phyloP scores from a whole-genome alignment of 2,329 filamentous ascomycete genomes.

The Trematosphaeria pertusa region DNA sequence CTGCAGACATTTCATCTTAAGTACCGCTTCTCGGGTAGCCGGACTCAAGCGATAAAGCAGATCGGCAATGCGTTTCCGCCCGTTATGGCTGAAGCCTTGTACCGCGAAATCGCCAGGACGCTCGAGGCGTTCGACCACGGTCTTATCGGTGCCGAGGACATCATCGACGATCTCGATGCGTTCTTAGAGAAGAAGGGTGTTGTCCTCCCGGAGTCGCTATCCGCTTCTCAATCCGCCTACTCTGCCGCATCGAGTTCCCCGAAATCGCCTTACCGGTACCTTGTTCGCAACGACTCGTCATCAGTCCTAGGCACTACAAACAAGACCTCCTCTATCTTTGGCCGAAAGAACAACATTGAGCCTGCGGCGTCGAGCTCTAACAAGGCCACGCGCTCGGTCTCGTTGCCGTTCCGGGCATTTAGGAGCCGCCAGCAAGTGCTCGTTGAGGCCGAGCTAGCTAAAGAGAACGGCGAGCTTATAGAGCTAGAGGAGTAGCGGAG shows the following conservation, averaged over 20 bases:
- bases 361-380: background rate
- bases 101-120: conserved; percentile 6
- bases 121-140: conserved; percentile 36
- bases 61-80: conserved; percentile 35
- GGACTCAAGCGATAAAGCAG: conserved; percentile 19
- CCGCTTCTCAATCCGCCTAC: conserved; percentile 4
- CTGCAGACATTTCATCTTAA: conserved; percentile 24
- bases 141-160: conserved; percentile 31
- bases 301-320: background rate
- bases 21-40: conserved; percentile 19
- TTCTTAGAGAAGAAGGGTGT: conserved; percentile 12
- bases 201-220: conserved; percentile 6
- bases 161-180: conserved; percentile 23
- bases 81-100: conserved; percentile 17
- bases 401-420: background rate
- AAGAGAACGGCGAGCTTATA: conserved; percentile 1
- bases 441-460: background rate
- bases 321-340: background rate
- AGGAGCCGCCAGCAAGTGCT: background rate
- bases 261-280: background rate
- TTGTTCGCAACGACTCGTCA: background rate
- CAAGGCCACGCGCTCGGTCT: background rate
- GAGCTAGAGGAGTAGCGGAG: too few relatives aligned
- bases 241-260: background rate
- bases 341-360: background rate